Base-by-base conservation (phyloP, 176 grass and related monocot species). In the Microstegium vimineum region DNA sequence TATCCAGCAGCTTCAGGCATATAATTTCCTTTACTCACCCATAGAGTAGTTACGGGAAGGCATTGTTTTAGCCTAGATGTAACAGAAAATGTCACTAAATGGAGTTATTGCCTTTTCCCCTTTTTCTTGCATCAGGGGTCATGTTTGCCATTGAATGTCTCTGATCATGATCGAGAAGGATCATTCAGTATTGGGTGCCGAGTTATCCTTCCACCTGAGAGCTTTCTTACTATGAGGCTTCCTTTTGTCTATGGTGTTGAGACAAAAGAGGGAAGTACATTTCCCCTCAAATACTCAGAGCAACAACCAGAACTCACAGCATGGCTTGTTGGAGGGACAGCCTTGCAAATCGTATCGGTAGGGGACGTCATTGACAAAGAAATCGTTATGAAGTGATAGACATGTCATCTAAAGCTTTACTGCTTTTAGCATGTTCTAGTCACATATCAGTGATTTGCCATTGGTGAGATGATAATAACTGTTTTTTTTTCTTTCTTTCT, bases 161-260 rank as follows among this genome's bases (percentile, higher is more conserved):
- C 75, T 54, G 88, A 95, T 54, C 68, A 71, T 82, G 92, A 95
- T 32, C 84, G 86, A 70, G 86, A 90, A 84, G 88, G 86, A 75
- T 65, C 71, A 73, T 98, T 98, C 80, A 91, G 73, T n/a, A 76
- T 95, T 77, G 89, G 89, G 42, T 95, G 82, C 22, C 89, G 85
- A 75, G 84, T 92, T 78, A 75, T 98, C 65, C 87, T 98, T 82
- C 96, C 93, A 79, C 93, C 96, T 13, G 90, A 93, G 82, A 98
- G 96, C 69, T 95, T 98, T 87, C 89, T 98, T 79, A 90, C 91
- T 49, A 79, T 98, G 76, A 95, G 89, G 73, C 96, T 98, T 46
- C 96, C 96, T 47, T 95, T 98, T 74, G 82, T 98, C 23, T 98
- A 98, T 47, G 90, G 89, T 25, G 85, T 91, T 47, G 79, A 91